Evolutionary conservation across 176 grass and related monocot species (phyloP).

Genomic region (Triticum monococcum): DNA sequence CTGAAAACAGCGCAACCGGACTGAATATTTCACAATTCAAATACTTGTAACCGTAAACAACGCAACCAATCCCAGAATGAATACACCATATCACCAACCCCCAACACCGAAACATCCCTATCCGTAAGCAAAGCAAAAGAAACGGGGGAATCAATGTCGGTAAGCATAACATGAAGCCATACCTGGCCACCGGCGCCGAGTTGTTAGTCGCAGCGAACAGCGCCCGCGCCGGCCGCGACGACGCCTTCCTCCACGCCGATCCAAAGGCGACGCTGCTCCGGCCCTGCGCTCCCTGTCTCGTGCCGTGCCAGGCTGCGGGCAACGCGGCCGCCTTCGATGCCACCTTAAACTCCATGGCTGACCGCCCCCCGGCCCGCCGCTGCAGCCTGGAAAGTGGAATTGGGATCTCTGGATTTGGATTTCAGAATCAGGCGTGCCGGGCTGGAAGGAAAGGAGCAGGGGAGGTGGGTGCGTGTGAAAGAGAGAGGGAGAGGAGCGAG

Average conservation of each 20-base stretch:
- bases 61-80: not conserved
- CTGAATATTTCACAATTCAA: too few relatives aligned
- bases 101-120: not conserved
- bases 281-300: not conserved
- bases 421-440: not conserved
- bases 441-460: not conserved
- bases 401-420: not conserved
- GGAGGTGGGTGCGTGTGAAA: not conserved
- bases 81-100: not conserved
- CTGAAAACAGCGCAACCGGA: not conserved
- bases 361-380: not conserved
- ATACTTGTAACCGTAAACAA: not conserved
- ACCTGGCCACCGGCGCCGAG: conserved; percentile 40
- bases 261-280: conserved; percentile 22
- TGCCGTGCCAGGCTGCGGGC: not conserved
- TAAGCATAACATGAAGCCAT: not conserved
- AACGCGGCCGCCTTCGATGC: conserved; percentile 3
- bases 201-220: conserved; percentile 27
- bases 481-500: too few relatives aligned
- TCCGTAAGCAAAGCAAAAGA: not conserved
- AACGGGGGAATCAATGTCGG: not conserved
- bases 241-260: not conserved
- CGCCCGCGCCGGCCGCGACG: not conserved
- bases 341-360: conserved; percentile 34
- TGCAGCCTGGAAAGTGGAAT: not conserved